These are phyloP conservation scores for Morella rubra DNA, from an alignment of 306 rosid species.

Conservation along the genomic window DNA sequence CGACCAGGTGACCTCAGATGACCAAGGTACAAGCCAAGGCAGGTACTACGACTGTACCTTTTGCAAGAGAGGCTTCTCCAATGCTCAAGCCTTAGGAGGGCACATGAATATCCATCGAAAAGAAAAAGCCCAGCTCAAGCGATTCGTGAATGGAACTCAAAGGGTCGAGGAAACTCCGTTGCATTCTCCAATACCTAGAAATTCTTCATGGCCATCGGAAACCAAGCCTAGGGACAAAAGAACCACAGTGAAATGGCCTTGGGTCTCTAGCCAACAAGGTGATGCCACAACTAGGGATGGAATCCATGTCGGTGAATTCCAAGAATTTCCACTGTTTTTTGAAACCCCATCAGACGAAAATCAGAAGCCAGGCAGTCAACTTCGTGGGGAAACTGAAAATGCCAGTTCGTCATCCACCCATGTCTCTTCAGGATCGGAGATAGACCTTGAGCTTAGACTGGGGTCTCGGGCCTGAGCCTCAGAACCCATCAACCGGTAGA, in stretches of 20 bases:
- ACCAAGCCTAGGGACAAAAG: background rate
- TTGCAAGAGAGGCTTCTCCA: conserved; percentile 83
- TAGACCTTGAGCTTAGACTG: conserved; percentile 88
- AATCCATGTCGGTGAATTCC: conserved; percentile 18
- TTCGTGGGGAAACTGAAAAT: conserved; percentile 16
- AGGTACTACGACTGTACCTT: conserved; percentile 74
- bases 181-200: background rate
- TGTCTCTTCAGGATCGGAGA: conserved; percentile 24
- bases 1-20: conserved; percentile 26
- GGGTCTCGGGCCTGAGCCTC: conserved; percentile 55
- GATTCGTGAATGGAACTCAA: conserved; percentile 14
- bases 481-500: conserved; percentile 39
- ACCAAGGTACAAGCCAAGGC: conserved; percentile 25
- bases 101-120: conserved; percentile 90
- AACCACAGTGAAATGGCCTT: background rate
- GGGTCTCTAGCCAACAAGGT: background rate
- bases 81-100: conserved; percentile 92
- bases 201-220: conserved; percentile 7
- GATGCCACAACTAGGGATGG: background rate
- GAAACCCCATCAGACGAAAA: conserved; percentile 34
- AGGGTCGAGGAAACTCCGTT: conserved; percentile 1
- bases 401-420: background rate
- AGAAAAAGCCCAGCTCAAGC: conserved; percentile 76
- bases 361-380: conserved; percentile 12
- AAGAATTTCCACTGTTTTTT: conserved; percentile 46